Conservation (phyloP, 768 basidiomycete species). For the Mycena pura region DNA sequence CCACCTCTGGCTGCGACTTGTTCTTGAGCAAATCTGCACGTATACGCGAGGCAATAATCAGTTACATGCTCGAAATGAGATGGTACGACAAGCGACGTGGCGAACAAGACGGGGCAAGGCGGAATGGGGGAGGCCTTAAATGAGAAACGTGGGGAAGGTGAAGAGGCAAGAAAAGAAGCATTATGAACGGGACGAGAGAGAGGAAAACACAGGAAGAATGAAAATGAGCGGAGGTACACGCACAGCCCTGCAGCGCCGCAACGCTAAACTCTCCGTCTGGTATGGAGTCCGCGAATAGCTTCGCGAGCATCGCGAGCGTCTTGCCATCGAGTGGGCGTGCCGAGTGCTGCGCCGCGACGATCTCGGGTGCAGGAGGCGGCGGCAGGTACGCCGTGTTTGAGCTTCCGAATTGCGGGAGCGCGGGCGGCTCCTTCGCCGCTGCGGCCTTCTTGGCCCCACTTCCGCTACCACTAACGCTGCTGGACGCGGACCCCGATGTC, state of each 20-base stretch:
- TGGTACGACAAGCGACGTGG: slow-evolving; percentile 22
- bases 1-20: slow-evolving; percentile 82
- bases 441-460: slow-evolving; percentile 23
- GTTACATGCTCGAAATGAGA: slow-evolving; percentile 14
- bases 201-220: slow-evolving; percentile 14
- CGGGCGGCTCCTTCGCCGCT: slow-evolving; percentile 14
- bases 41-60: slow-evolving; percentile 24
- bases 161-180: background rate
- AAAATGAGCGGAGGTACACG: slow-evolving; percentile 51
- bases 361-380: slow-evolving; percentile 67
- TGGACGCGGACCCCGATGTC: slow-evolving; percentile 52
- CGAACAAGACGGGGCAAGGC: slow-evolving; percentile 1
- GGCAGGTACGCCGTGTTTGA: slow-evolving; percentile 68
- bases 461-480: slow-evolving; percentile 29
- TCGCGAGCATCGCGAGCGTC: slow-evolving; percentile 72
- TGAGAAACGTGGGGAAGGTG: background rate
- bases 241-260: slow-evolving; percentile 89
- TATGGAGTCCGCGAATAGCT: slow-evolving; percentile 79
- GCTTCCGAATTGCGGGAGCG: slow-evolving; percentile 55
- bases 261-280: slow-evolving; percentile 90
- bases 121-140: background rate
- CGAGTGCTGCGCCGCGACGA: slow-evolving; percentile 63
- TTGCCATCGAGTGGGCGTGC: slow-evolving; percentile 70
- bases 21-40: slow-evolving; percentile 78
- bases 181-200: background rate